phyloP scores from a whole-genome alignment of 2,329 filamentous ascomycete species.

The Botrytis deweyae region DNA sequence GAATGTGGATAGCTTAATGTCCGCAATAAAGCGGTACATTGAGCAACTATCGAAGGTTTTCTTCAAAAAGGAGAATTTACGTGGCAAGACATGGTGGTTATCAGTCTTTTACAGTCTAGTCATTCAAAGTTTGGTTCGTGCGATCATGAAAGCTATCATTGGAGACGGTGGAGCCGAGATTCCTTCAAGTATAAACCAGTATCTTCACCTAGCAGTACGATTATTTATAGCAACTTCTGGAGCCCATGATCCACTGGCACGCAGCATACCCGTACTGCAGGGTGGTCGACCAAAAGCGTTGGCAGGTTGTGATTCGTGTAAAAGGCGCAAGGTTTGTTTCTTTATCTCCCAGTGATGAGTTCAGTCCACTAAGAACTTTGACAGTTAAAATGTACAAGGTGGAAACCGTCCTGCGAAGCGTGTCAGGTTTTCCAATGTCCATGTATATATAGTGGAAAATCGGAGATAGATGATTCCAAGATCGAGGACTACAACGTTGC shows the following conservation, averaged over 20 bases:
- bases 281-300: neutral
- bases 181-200: neutral
- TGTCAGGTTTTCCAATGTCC: neutral
- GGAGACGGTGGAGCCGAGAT: neutral
- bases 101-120: neutral
- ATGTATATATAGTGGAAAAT: neutral
- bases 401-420: neutral
- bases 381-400: neutral
- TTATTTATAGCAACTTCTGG: neutral
- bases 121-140: neutral
- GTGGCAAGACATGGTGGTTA: neutral
- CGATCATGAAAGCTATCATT: neutral
- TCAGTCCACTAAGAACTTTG: neutral
- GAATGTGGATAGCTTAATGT: neutral
- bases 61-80: neutral
- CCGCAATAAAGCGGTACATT: too few species aligned
- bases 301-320: neutral
- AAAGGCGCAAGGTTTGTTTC: neutral
- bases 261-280: neutral
- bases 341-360: neutral
- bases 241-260: neutral
- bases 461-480: neutral
- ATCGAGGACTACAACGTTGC: neutral
- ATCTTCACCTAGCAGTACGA: neutral
- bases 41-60: neutral